Conservation (phyloP, 2,329 filamentous ascomycete genomes). For the Paecilomyces sp. region DNA sequence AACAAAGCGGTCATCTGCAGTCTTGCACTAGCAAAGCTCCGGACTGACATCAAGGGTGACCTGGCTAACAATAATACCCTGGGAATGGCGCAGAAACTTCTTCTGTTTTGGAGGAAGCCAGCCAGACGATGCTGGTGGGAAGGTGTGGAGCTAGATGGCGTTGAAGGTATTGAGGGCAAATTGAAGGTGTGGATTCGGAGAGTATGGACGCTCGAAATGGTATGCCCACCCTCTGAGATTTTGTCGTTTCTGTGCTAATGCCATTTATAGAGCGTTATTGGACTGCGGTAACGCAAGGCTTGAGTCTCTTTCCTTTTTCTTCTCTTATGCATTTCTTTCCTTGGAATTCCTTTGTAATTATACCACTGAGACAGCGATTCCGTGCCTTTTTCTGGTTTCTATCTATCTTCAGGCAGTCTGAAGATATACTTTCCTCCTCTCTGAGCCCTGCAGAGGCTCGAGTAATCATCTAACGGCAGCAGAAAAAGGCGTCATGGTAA, state of each 20-base stretch:
- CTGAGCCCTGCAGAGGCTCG: background rate
- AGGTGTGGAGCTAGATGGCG: slow-evolving; percentile 80
- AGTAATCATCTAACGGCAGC: slow-evolving; percentile 2
- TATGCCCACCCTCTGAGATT: slow-evolving; percentile 29
- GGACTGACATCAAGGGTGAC: slow-evolving; percentile 80
- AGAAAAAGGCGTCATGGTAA: slow-evolving; percentile 13
- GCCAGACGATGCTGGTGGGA: slow-evolving; percentile 98
- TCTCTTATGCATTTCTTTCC: slow-evolving; percentile 14
- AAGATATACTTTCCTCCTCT: slow-evolving; percentile 11
- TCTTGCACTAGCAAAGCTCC: slow-evolving; percentile 82
- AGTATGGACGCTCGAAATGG: slow-evolving; percentile 98
- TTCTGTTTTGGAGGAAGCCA: slow-evolving; percentile 97
- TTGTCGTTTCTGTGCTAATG: slow-evolving; percentile 12
- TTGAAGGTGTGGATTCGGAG: slow-evolving; percentile 97
- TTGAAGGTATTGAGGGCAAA: slow-evolving; percentile 84
- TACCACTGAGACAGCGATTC: slow-evolving; percentile 5
- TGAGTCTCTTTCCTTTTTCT: slow-evolving; percentile 3
- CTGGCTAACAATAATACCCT: slow-evolving; percentile 69
- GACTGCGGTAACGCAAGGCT: slow-evolving; percentile 49
- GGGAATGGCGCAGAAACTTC: slow-evolving; percentile 95
- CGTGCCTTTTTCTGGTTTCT: slow-evolving; percentile 8
- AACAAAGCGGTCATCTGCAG: slow-evolving; percentile 99
- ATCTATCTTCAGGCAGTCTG: slow-evolving; percentile 9
- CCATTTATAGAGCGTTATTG: slow-evolving; percentile 65
- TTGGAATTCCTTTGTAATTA: slow-evolving; percentile 10